These are phyloP conservation scores for Botryotinia calthae DNA, from an alignment of 2,329 filamentous ascomycete species.

Conservation along the genomic window DNA sequence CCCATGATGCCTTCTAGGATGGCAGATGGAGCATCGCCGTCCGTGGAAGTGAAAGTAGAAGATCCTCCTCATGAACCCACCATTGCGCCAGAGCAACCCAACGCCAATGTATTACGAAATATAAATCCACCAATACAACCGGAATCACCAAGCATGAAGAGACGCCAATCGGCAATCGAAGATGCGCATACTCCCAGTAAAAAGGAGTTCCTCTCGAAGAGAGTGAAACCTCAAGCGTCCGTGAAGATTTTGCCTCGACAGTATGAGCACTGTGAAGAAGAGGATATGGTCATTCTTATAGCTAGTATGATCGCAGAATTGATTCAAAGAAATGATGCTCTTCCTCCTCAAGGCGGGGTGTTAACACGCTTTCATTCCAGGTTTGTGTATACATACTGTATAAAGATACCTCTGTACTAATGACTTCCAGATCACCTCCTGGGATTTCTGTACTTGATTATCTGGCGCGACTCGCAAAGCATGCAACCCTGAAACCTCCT, in stretches of 20 bases:
- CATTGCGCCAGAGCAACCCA: slow-evolving; percentile 8
- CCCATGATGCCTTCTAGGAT: slow-evolving; percentile 30
- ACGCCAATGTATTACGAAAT: slow-evolving; percentile 19
- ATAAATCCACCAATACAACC: slow-evolving; percentile 34
- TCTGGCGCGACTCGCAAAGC: slow-evolving; percentile 84
- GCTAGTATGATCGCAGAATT: slow-evolving; percentile 94
- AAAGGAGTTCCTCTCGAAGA: slow-evolving; percentile 45
- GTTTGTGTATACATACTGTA: slow-evolving; percentile 44
- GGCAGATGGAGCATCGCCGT: slow-evolving; percentile 20
- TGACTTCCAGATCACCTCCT: slow-evolving; percentile 55
- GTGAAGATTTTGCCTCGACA: slow-evolving; percentile 63
- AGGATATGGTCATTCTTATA: slow-evolving; percentile 87
- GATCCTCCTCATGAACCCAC: background rate
- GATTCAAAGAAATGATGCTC: slow-evolving; percentile 85
- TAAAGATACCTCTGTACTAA: background rate
- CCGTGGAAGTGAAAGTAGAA: slow-evolving; percentile 16
- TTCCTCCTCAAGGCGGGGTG: slow-evolving; percentile 79
- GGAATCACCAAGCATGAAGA: slow-evolving; percentile 39
- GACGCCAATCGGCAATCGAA: slow-evolving; percentile 33
- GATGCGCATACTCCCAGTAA: slow-evolving; percentile 16
- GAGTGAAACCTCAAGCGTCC: slow-evolving; percentile 49
- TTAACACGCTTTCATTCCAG: slow-evolving; percentile 94
- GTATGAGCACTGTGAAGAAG: slow-evolving; percentile 79
- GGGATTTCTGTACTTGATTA: slow-evolving; percentile 95
- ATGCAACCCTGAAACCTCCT: slow-evolving; percentile 89